A percentile compares a stretch with the other conserved stretches of the same genome.
Conservation (phyloP, 495 filamentous ascomycete genomes). For the Penicillium subrubescens region DNA sequence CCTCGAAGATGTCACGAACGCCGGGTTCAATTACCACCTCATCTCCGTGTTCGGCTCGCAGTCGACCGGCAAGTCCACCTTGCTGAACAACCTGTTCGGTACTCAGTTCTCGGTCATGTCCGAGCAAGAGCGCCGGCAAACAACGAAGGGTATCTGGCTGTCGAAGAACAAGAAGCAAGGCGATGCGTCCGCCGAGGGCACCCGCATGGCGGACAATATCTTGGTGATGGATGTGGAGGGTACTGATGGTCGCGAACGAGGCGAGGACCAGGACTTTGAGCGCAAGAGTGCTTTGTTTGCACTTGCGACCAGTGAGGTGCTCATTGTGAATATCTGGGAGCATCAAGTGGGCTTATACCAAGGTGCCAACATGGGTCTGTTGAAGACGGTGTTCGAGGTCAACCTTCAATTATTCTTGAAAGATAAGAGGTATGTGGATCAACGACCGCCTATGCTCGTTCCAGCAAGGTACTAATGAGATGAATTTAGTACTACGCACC, state of each 20-base stretch:
- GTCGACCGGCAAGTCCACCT: constrained; percentile 96
- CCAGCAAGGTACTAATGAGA: constrained; percentile 15
- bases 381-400: constrained; percentile 99
- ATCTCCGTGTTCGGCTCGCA: constrained; percentile 98
- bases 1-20: constrained; percentile 73
- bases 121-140: constrained; percentile 86
- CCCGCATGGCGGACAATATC: constrained; percentile 90
- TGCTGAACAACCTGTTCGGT: constrained; percentile 94
- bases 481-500: constrained; percentile 70
- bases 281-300: constrained; percentile 96
- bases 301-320: constrained; percentile 93
- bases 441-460: not conserved
- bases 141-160: constrained; percentile 99
- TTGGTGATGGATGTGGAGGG: constrained; percentile 99
- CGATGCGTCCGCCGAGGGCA: constrained; percentile 31
- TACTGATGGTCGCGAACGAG: constrained; percentile 93
- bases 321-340: constrained; percentile 99
- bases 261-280: constrained; percentile 99
- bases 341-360: constrained; percentile 98
- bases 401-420: constrained; percentile 96
- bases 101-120: constrained; percentile 97
- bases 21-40: constrained; percentile 98
- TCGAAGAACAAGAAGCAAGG: constrained; percentile 81
- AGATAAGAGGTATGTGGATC: constrained; percentile 73
- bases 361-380: constrained; percentile 95